Conservation (phyloP, 2,329 filamentous ascomycete species). For the Chaetomiaceae sp. region DNA sequence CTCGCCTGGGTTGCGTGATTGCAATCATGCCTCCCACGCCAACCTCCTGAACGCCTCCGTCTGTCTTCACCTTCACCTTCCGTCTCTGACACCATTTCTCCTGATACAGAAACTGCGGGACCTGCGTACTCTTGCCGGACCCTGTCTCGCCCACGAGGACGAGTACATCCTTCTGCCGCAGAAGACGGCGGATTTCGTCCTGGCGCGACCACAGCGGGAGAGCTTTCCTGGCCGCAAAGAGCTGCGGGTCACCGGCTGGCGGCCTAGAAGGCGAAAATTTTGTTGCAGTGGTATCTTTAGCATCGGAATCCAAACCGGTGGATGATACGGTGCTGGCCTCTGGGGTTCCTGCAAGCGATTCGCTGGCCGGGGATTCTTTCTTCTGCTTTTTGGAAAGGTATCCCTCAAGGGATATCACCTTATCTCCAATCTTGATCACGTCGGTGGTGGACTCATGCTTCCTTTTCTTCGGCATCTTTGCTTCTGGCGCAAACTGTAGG, state of each 20-base stretch:
- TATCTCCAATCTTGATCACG: slow-evolving; percentile 44
- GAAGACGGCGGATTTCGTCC: slow-evolving; percentile 60
- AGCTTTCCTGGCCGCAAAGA: slow-evolving; percentile 52
- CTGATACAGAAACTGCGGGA: slow-evolving; percentile 79
- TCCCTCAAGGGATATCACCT: slow-evolving; percentile 45
- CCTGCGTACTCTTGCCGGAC: slow-evolving; percentile 94
- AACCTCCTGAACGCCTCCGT: slow-evolving; percentile 38
- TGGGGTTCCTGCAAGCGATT: too few species aligned
- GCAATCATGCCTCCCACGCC: slow-evolving; percentile 76
- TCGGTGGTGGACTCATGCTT: slow-evolving; percentile 39
- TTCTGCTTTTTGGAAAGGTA: slow-evolving; percentile 41
- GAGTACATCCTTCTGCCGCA: slow-evolving; percentile 68
- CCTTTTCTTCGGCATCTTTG: slow-evolving; percentile 26
- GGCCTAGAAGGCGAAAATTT: not conserved
- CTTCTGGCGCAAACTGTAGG: too few species aligned
- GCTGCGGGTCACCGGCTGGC: slow-evolving; percentile 28
- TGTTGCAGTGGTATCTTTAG: too few species aligned
- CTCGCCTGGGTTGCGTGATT: slow-evolving; percentile 88
- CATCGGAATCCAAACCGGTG: too few species aligned
- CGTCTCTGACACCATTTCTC: slow-evolving; percentile 73
- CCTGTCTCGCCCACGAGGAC: slow-evolving; percentile 91
- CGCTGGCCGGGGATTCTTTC: too few species aligned
- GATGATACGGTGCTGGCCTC: too few species aligned
- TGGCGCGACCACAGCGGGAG: slow-evolving; percentile 78
- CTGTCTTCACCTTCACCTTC: slow-evolving; percentile 44